Evolutionary conservation across 2,329 filamentous ascomycete species (phyloP), one percentile per base, ranked within the genome.

Genomic region (Aureobasidium sp.): DNA sequence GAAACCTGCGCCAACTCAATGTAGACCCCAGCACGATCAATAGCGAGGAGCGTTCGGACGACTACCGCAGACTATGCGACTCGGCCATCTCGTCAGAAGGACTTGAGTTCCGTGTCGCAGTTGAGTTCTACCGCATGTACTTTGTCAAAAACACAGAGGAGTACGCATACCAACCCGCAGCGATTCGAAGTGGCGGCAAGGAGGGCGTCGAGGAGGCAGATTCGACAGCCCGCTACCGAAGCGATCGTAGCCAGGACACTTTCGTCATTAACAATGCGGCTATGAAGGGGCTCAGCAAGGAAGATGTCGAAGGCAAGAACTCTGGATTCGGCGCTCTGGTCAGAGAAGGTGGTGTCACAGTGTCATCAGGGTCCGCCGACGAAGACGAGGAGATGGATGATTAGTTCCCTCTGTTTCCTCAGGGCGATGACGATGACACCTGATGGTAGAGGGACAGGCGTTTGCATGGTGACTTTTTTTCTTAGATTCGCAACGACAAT

Each of bases 241-340:
- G 75, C 31, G 71, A 74, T 50, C 68, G 67, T 29, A 70, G 73
- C 1, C 71, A 72, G 64, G 78, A 80, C 63, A 69, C 70, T 31
- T 72, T 76, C n/a, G 70, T 76, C 35, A 71, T 74, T 62, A 79
- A 78, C 65, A 78, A 77, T 61, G 68, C 67, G 2, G 78, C 73
- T 68, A 80, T 80, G 78, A 76, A 74, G 66, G 77, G 76, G 40
- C 62, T 77, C 50, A 75, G 71, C 61, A 75, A 74, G 54, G 76
- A 79, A 40, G 77, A 78, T 37, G 76, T 80, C 9, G 78, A 80
- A 65, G 71, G 70, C 27, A 71, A 70, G 64, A 79, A 79, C 64
- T 65, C 67, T 58, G 65, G 58, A 2, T 74, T 69, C 39, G 49
- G 50, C 12, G 60, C 60, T 33, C 45, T 71, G 64, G 62, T 68